Conservation (phyloP, 805 yeast genomes). For the Pichia thaimueangensis region DNA sequence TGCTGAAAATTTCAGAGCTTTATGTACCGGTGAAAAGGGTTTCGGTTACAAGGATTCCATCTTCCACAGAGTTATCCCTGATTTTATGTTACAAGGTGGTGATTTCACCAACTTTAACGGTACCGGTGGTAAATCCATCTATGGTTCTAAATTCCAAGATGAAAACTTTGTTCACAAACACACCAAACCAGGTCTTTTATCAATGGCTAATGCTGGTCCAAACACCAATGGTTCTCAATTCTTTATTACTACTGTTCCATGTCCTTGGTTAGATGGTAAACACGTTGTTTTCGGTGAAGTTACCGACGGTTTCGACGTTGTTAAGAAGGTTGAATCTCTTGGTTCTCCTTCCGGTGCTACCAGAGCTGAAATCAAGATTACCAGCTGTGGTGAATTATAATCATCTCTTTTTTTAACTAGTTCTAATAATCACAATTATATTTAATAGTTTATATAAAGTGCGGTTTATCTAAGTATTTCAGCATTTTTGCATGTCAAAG, state of each 20-base stretch:
- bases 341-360: conserved; percentile 50
- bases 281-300: conserved; percentile 80
- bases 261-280: conserved; percentile 74
- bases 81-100: conserved; percentile 96
- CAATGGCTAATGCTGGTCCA: conserved; percentile 93
- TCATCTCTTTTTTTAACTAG: conserved; percentile 1
- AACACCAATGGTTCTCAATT: conserved; percentile 90
- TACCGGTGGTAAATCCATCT: conserved; percentile 86
- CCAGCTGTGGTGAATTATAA: conserved; percentile 53
- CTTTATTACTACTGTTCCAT: conserved; percentile 75
- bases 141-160: conserved; percentile 55
- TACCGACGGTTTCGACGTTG: conserved; percentile 56
- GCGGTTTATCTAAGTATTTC: too few species aligned
- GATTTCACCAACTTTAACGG: conserved; percentile 85
- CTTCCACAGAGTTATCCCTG: conserved; percentile 96
- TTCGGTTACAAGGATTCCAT: conserved; percentile 78
- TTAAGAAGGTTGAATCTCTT: conserved; percentile 76
- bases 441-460: too few species aligned
- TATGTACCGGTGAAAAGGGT: conserved; percentile 91
- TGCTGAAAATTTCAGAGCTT: conserved; percentile 73
- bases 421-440: neutral
- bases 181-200: conserved; percentile 72
- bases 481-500: too few species aligned
- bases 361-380: conserved; percentile 45
- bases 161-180: conserved; percentile 70